Evolutionary conservation across 108 stramenopile species (phyloP), one percentile per base, ranked within the genome.

Genomic region (Fragilaria crotonensis): DNA sequence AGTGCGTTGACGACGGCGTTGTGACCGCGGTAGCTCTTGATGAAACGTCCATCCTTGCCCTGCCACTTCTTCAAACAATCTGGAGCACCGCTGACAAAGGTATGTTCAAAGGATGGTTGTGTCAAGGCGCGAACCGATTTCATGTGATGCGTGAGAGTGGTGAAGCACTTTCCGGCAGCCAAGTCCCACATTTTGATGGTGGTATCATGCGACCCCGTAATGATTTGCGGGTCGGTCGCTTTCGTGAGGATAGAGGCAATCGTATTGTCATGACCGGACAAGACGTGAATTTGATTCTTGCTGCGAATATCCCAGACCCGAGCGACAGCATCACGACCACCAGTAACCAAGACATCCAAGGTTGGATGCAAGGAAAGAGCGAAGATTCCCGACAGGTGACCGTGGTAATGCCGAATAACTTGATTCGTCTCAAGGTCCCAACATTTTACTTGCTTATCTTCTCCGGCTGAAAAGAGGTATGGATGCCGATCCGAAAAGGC

Each of bases 381-480:
- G 74, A 96, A 97, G 19, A 99, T 95, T 4, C 97, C 97, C 20
- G 75, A 76, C 57, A 99, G 76, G 70, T 99, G 99, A 2, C 99
- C 99, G 61, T 98, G 98, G 74, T 99, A 99, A 70, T 98, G 97
- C 7, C 99, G 78, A 52, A 99, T 90, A 4, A 99, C 98, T 57
- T 96, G 94, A 76, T 99, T 99, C 32, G 91, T 94, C 76, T 99
- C 97, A 51, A 99, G 75, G 75, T 99, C 99, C 99, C 99, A 99
- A 75, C 98, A 99, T 70, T 93, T 91, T 25, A 97, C 97, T 74
- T 87, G 81, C 64, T 99, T 99, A 63, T 99, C 99, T 77, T 99
- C 99, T 18, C 93, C 98, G 17, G 83, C 94, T 18, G 81, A 83
- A 64, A 99, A 99, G 36, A 98, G 72, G 70, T 99, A 99, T 18